Conservation (phyloP, 768 basidiomycete species). For the Rhodotorula toruloides region DNA sequence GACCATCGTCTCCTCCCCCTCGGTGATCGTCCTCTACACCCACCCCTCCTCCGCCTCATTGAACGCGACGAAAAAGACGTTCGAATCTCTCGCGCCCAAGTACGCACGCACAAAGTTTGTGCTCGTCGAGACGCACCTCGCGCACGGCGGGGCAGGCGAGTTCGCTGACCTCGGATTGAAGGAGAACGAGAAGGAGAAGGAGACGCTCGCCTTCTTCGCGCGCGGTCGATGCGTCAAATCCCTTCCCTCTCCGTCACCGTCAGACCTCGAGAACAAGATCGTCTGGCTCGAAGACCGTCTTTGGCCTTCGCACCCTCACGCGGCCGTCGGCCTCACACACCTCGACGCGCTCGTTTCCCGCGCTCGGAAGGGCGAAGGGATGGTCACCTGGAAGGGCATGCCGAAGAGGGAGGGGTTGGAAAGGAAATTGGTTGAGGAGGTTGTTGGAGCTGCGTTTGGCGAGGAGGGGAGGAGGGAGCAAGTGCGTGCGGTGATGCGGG, state of each 20-base stretch:
- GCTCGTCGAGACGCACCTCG: slow-evolving; percentile 74
- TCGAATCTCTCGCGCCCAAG: slow-evolving; percentile 64
- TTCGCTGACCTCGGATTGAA: slow-evolving; percentile 50
- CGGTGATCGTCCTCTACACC: slow-evolving; percentile 76
- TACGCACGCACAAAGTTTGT: slow-evolving; percentile 63
- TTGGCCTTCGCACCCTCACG: slow-evolving; percentile 77
- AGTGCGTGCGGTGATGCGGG: too few species aligned
- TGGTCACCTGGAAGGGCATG: too few species aligned
- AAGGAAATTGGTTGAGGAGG: too few species aligned
- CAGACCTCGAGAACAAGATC: slow-evolving; percentile 69
- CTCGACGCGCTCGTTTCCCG: slow-evolving; percentile 52
- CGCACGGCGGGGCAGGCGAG: slow-evolving; percentile 60
- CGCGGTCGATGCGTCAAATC: slow-evolving; percentile 69
- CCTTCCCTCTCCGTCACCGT: slow-evolving; percentile 60
- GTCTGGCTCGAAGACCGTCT: slow-evolving; percentile 69
- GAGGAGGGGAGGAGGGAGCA: too few species aligned
- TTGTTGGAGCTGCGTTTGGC: too few species aligned
- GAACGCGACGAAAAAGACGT: slow-evolving; percentile 73
- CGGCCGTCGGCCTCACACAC: slow-evolving; percentile 55
- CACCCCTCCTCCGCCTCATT: slow-evolving; percentile 71
- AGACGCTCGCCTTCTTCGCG: slow-evolving; percentile 83
- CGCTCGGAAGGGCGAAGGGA: too few species aligned
- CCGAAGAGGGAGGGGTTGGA: too few species aligned
- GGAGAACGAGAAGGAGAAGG: slow-evolving; percentile 62
- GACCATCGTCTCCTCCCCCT: slow-evolving; percentile 62